Evolutionary conservation across 2,329 filamentous ascomycete species (phyloP).

Genomic region (Neonectria hederae): DNA sequence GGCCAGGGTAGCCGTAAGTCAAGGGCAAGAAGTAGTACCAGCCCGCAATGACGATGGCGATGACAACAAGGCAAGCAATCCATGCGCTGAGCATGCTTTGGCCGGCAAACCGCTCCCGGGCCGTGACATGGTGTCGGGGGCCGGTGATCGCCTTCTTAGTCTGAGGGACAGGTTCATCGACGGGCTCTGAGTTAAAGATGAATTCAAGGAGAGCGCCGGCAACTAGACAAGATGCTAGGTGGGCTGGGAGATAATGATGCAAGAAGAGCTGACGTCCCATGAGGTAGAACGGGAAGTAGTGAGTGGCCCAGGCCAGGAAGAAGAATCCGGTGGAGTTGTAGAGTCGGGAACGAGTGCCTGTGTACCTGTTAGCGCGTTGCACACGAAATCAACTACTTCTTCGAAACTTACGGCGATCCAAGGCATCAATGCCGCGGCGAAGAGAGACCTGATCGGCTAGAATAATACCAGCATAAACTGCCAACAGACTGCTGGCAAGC

Average conservation of each 20-base stretch:
- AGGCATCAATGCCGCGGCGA: slow-evolving; percentile 89
- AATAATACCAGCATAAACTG: slow-evolving; percentile 92
- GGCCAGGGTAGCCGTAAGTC: slow-evolving; percentile 93
- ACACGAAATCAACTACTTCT: neutral
- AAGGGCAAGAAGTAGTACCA: slow-evolving; percentile 96
- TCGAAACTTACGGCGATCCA: slow-evolving; percentile 84
- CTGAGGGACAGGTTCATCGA: slow-evolving; percentile 62
- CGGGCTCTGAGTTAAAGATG: slow-evolving; percentile 89
- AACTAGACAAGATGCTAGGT: slow-evolving; percentile 89
- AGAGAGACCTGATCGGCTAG: slow-evolving; percentile 93
- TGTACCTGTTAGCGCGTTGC: slow-evolving; percentile 43
- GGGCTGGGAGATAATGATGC: slow-evolving; percentile 96
- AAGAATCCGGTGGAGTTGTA: slow-evolving; percentile 99
- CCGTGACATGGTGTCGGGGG: slow-evolving; percentile 73
- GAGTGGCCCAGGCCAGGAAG: slow-evolving; percentile 96
- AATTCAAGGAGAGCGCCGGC: slow-evolving; percentile 94
- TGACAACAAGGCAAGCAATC: slow-evolving; percentile 78
- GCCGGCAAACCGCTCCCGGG: slow-evolving; percentile 80
- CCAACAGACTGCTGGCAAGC: slow-evolving; percentile 90
- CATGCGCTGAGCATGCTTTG: slow-evolving; percentile 82
- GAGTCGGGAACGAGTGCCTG: slow-evolving; percentile 88
- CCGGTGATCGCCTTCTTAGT: slow-evolving; percentile 57
- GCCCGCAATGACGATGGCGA: slow-evolving; percentile 74
- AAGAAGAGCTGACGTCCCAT: slow-evolving; percentile 99
- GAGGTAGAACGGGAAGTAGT: slow-evolving; percentile 97